Evolutionary conservation across 805 yeast species (phyloP).

Genomic region (Lipomyces lipofer): DNA sequence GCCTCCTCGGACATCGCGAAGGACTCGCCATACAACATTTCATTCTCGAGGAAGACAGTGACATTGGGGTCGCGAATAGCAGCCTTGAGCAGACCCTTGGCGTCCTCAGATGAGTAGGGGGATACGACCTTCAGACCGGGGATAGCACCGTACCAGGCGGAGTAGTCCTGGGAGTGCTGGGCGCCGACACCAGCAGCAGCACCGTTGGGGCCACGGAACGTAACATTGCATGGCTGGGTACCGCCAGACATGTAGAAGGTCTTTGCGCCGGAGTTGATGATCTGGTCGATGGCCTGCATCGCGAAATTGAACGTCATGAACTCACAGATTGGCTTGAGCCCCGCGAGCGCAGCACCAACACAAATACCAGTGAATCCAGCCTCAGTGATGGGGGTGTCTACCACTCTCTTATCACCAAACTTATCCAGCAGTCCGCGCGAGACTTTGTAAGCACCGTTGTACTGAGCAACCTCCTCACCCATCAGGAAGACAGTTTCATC

Average conservation of each 20-base stretch:
- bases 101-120: conserved; percentile 94
- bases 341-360: conserved; percentile 95
- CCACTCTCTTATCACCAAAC: conserved; percentile 89
- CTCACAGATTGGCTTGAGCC: conserved; percentile 94
- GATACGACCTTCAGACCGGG: conserved; percentile 97
- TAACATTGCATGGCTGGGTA: conserved; percentile 92
- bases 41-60: conserved; percentile 93
- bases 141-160: conserved; percentile 97
- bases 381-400: conserved; percentile 98
- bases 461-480: conserved; percentile 99
- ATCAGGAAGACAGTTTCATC: conserved; percentile 91
- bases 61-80: conserved; percentile 99
- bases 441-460: conserved; percentile 98
- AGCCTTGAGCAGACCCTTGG: conserved; percentile 92
- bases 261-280: conserved; percentile 97
- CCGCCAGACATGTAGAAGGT: conserved; percentile 99
- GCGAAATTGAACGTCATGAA: conserved; percentile 99
- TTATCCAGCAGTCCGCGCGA: conserved; percentile 93
- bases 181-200: conserved; percentile 99
- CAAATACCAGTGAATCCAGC: conserved; percentile 97
- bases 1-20: conserved; percentile 90
- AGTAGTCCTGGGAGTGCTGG: conserved; percentile 97
- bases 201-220: conserved; percentile 99
- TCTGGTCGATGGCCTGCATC: conserved; percentile 99
- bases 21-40: conserved; percentile 87